phyloP scores from a whole-genome alignment of 345 rosid genomes.

The Nasturtium officinale region DNA sequence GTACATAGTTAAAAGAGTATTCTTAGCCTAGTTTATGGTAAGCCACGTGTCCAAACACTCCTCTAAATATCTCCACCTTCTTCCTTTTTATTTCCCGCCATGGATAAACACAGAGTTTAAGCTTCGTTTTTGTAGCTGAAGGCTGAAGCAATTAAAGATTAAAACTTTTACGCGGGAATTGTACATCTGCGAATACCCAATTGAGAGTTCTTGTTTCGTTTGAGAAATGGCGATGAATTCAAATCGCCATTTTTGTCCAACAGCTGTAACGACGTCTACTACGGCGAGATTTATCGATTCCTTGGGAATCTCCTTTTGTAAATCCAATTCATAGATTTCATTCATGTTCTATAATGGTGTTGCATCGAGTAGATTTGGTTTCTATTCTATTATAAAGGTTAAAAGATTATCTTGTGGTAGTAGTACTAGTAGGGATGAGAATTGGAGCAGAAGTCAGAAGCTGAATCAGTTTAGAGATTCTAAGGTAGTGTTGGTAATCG shows the following conservation, averaged over 20 bases:
- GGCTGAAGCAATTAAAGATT: constrained; percentile 6
- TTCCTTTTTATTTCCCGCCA: constrained; percentile 30
- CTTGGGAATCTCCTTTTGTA: constrained; percentile 46
- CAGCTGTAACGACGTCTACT: constrained; percentile 26
- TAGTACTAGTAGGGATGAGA: constrained; percentile 27
- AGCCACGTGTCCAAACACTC: constrained; percentile 35
- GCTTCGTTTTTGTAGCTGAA: constrained; percentile 16
- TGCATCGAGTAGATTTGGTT: constrained; percentile 34
- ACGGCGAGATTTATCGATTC: constrained; percentile 4
- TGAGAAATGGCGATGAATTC: constrained; percentile 59
- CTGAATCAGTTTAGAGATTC: constrained; percentile 47
- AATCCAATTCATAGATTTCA: constrained; percentile 45
- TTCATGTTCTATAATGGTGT: constrained; percentile 27
- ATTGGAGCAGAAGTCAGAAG: constrained; percentile 57
- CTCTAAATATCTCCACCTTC: constrained; percentile 21
- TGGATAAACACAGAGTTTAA: constrained; percentile 39
- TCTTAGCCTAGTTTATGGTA: constrained; percentile 4
- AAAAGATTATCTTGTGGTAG: constrained; percentile 21
- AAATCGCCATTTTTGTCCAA: constrained; percentile 57
- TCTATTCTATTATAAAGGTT: constrained; percentile 26
- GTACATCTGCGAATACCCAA: neutral
- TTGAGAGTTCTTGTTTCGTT: neutral
- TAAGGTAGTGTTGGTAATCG: constrained; percentile 51
- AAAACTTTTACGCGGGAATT: neutral
- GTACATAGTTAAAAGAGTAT: neutral